Conservation (phyloP, 1,284 basidiomycete genomes). For the Marasmius tenuissimus region DNA sequence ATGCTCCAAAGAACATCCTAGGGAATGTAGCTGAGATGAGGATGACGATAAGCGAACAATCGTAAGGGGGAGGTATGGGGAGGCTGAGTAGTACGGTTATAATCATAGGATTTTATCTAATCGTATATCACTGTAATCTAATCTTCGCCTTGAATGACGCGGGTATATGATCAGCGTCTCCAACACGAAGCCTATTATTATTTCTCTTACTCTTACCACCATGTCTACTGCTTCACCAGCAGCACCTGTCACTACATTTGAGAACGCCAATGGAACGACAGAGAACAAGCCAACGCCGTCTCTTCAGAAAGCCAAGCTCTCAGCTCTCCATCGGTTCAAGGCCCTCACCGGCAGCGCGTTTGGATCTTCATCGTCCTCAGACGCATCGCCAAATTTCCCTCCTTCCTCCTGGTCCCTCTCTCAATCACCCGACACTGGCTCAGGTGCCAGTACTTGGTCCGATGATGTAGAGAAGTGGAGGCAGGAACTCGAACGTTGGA, state of each 20-base stretch:
- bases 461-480: constrained; percentile 13
- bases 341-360: constrained; percentile 21
- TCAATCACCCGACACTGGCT: constrained; percentile 6
- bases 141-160: too few species aligned
- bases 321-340: constrained; percentile 36
- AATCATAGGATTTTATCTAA: too few species aligned
- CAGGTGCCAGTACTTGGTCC: constrained; percentile 13
- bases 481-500: constrained; percentile 10
- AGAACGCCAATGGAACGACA: neutral
- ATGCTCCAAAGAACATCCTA: too few species aligned
- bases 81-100: too few species aligned
- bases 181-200: too few species aligned
- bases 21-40: too few species aligned
- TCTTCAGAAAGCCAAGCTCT: constrained; percentile 33
- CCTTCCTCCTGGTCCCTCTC: constrained; percentile 20
- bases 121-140: too few species aligned
- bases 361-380: constrained; percentile 2
- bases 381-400: constrained; percentile 16
- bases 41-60: too few species aligned
- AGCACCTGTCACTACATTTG: neutral
- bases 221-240: constrained; percentile 2
- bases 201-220: neutral
- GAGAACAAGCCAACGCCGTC: neutral
- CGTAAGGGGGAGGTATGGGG: too few species aligned
- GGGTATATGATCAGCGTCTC: too few species aligned